phyloP scores from a whole-genome alignment of 371 early-diverging fungal species.

The Rhizopus sp. region DNA sequence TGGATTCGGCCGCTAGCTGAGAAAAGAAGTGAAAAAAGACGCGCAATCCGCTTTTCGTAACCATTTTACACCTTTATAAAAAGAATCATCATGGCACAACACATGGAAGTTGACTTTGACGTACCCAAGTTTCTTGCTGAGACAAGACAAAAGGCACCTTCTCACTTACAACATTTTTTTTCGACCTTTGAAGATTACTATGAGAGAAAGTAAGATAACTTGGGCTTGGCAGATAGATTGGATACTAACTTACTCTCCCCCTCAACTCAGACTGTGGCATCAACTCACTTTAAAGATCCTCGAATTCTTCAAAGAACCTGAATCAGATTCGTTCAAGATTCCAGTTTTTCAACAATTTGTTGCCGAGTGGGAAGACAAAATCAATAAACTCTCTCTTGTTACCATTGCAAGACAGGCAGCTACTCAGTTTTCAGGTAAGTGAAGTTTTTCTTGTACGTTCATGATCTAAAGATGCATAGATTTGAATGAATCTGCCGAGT shows the following conservation, averaged over 20 bases:
- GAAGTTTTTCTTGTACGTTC: neutral
- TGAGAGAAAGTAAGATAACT: slow-evolving; percentile 84
- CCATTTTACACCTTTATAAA: neutral
- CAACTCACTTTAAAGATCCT: slow-evolving; percentile 86
- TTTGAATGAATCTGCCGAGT: slow-evolving; percentile 62
- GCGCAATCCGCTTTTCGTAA: too few relatives aligned
- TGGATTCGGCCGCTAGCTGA: too few relatives aligned
- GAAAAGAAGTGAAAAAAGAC: too few relatives aligned
- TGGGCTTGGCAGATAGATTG: neutral
- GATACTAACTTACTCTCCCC: neutral
- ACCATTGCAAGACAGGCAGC: slow-evolving; percentile 78
- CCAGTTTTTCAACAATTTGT: slow-evolving; percentile 89
- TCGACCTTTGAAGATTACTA: slow-evolving; percentile 85
- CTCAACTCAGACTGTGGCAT: slow-evolving; percentile 88
- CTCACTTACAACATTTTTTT: slow-evolving; percentile 72
- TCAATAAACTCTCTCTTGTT: slow-evolving; percentile 91
- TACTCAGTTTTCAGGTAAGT: slow-evolving; percentile 71
- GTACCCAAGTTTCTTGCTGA: slow-evolving; percentile 73
- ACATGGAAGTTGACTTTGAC: slow-evolving; percentile 85
- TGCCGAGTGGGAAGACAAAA: slow-evolving; percentile 88
- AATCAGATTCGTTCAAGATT: slow-evolving; percentile 76
- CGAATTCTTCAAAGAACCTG: slow-evolving; percentile 77
- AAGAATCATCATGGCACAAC: slow-evolving; percentile 36
- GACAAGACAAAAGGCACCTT: slow-evolving; percentile 70
- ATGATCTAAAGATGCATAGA: slow-evolving; percentile 37